Conservation (phyloP, 139 green algal genomes). For the Closterium sp. region DNA sequence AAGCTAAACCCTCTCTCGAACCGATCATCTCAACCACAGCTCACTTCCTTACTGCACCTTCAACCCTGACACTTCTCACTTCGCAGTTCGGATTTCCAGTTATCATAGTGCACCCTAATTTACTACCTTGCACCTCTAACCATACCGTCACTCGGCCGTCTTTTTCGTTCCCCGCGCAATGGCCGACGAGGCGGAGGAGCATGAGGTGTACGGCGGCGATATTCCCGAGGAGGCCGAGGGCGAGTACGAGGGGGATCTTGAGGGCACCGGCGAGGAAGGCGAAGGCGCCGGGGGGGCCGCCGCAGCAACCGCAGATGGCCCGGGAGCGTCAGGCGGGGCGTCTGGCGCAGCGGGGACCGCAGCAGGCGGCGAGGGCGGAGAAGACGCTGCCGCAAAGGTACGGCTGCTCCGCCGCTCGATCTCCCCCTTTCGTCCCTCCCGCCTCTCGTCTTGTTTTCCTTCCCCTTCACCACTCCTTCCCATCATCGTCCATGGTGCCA, state of each 20-base stretch:
- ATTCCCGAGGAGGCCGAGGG: slow-evolving; percentile 47
- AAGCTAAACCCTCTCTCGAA: no score
- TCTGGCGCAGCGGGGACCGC: neutral
- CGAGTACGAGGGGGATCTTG: slow-evolving; percentile 32
- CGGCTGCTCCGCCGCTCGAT: neutral
- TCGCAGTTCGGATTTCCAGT: no score
- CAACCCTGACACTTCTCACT: no score
- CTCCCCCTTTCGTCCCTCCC: neutral
- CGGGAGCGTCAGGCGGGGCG: neutral
- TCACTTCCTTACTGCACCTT: no score
- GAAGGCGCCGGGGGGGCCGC: neutral
- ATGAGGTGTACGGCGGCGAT: slow-evolving; percentile 52
- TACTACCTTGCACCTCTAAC: no score
- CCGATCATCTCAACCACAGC: no score
- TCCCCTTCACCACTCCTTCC: neutral
- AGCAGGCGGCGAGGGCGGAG: neutral
- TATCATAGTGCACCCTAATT: no score
- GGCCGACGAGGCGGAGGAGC: slow-evolving; percentile 45
- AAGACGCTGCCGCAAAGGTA: slow-evolving; percentile 36
- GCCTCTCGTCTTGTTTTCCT: neutral
- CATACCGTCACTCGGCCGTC: neutral
- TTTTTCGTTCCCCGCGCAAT: neutral
- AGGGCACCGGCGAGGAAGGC: neutral
- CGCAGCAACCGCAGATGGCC: neutral
- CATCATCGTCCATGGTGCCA: no score